Evolutionary conservation across 345 rosid species (phyloP).

Genomic region (Hibiscus mutabilis): DNA sequence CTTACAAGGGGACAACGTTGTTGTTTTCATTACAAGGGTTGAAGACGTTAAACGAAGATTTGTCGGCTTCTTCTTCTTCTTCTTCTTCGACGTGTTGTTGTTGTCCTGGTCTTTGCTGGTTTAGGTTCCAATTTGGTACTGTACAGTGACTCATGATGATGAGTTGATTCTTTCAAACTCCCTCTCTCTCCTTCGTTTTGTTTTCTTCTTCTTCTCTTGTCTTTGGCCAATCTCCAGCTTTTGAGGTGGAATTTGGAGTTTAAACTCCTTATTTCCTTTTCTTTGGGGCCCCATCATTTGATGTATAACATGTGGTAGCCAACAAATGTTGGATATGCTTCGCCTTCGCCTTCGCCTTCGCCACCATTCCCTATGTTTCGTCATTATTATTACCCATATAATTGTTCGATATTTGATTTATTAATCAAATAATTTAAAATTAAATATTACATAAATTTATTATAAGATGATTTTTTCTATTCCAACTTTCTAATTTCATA

Average conservation of each 20-base stretch:
- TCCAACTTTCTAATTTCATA: too few relatives aligned
- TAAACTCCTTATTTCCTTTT: not conserved
- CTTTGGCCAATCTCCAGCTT: not conserved
- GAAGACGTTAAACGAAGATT: conserved; percentile 21
- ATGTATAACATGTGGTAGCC: conserved; percentile 17
- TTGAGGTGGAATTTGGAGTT: not conserved
- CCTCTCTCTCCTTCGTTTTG: too few relatives aligned
- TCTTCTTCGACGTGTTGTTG: conserved; percentile 26
- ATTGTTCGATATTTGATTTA: too few relatives aligned
- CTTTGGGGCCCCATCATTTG: not conserved
- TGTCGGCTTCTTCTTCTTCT: conserved; percentile 6
- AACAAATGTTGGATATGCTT: not conserved
- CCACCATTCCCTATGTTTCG: not conserved
- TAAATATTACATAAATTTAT: too few relatives aligned
- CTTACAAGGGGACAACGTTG: conserved; percentile 19
- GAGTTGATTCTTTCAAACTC: not conserved
- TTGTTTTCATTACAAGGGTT: conserved; percentile 9
- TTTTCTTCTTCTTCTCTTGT: too few relatives aligned
- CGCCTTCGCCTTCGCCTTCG: not conserved
- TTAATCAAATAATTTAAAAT: too few relatives aligned
- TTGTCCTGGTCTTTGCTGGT: conserved; percentile 26
- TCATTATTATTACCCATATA: too few relatives aligned
- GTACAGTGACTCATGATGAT: conserved; percentile 27
- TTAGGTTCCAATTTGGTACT: conserved; percentile 34
- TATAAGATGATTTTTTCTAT: too few relatives aligned